These are phyloP conservation scores for Musa itinerans DNA, from an alignment of 176 grass and related monocot genomes.

Conservation along the genomic window DNA sequence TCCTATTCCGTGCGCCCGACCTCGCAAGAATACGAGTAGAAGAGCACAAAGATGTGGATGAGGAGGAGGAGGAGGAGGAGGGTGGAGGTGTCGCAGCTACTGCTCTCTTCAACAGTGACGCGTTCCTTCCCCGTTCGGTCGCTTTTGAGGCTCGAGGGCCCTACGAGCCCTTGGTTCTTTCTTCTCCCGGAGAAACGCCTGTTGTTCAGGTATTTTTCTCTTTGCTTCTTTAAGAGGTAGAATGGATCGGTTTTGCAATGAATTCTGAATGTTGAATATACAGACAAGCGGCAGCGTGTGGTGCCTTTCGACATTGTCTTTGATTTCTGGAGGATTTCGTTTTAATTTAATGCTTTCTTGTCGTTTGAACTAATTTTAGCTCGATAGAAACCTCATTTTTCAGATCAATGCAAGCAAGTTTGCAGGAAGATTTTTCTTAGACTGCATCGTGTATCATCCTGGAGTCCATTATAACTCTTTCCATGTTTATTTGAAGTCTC, in stretches of 20 bases:
- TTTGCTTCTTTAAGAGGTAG: not conserved
- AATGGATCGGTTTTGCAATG: not conserved
- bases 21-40: not conserved
- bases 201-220: slow-evolving; percentile 50
- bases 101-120: slow-evolving; percentile 3
- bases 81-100: not conserved
- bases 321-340: too few species aligned
- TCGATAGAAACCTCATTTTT: too few species aligned
- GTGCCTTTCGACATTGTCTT: too few species aligned
- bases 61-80: not conserved
- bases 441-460: too few species aligned
- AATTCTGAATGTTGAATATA: not conserved
- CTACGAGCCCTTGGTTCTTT: slow-evolving; percentile 70
- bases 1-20: not conserved
- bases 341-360: too few species aligned
- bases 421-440: too few species aligned
- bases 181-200: slow-evolving; percentile 38
- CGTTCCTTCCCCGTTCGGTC: slow-evolving; percentile 25
- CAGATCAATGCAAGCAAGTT: too few species aligned
- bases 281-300: too few species aligned
- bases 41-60: not conserved
- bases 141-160: slow-evolving; percentile 39
- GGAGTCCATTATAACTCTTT: too few species aligned
- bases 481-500: too few species aligned
- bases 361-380: too few species aligned